phyloP scores from a whole-genome alignment of 495 filamentous ascomycete genomes.

The Hypoxylon crocopeplum region DNA sequence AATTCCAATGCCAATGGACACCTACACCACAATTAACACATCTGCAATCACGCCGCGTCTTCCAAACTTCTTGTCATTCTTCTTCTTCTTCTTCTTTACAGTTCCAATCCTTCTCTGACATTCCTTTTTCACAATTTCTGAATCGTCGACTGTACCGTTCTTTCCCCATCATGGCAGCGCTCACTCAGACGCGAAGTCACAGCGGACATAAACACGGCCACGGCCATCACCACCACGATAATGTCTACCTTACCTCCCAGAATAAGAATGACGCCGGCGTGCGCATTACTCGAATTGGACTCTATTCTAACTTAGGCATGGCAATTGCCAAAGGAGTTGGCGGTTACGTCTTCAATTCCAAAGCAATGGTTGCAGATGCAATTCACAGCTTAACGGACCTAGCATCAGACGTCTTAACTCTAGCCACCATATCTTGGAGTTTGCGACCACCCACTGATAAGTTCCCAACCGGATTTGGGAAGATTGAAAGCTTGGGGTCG shows the following conservation, averaged over 20 bases:
- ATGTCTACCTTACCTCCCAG: constrained; percentile 82
- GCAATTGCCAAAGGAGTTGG: constrained; percentile 90
- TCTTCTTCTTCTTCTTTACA: neutral
- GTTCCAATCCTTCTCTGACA: constrained; percentile 5
- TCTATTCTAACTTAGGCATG: constrained; percentile 93
- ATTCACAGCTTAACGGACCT: constrained; percentile 95
- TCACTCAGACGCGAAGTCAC: constrained; percentile 53
- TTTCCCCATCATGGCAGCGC: constrained; percentile 35
- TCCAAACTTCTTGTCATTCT: constrained; percentile 39
- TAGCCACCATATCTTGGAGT: constrained; percentile 92
- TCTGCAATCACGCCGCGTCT: constrained; percentile 37
- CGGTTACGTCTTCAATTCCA: constrained; percentile 92
- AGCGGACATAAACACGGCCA: constrained; percentile 58
- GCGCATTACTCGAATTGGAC: constrained; percentile 89
- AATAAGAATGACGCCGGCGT: constrained; percentile 95
- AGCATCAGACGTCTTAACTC: constrained; percentile 90
- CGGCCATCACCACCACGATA: constrained; percentile 83
- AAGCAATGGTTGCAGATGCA: constrained; percentile 91
- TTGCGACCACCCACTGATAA: constrained; percentile 78
- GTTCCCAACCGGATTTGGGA: constrained; percentile 92
- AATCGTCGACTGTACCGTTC: constrained; percentile 20
- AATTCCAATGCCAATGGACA: too few relatives aligned
- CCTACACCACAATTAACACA: constrained; percentile 39
- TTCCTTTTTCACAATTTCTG: constrained; percentile 12
- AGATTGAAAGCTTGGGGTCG: constrained; percentile 94